Base-by-base conservation (phyloP, 768 basidiomycete genomes). In the Ephemerocybe angulata region DNA sequence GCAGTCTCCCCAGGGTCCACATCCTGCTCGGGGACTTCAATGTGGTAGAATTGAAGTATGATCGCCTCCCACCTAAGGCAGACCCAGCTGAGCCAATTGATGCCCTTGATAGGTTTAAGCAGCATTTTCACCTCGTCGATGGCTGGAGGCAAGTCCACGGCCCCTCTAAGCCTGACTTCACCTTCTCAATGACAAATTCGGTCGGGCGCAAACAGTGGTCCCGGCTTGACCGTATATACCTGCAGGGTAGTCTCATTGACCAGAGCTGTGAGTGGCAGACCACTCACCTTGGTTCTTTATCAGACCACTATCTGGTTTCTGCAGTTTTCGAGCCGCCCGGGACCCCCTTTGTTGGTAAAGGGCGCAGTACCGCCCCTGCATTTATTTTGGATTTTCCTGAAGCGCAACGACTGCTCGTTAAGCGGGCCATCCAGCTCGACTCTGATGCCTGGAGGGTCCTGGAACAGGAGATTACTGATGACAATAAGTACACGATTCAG, bases 11-110 rank as follows among this genome's bases (percentile, higher is more conserved):
- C 8, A 60, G 50, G 42, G 71, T 67, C 2, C 68, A 77, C 28
- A 12, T 75, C 0, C 54, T 81, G 47, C 29, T 70, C 0, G 76
- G 76, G 0, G 76, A 81, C 55, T 72, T 72, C 38, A 80, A 81
- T 56, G 30, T 78, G 2, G 69, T 72, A 0, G 74, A 79, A 50
- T 65, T 68, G 5, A 8, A 48, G 0, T 29, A 76, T 0, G 75
- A 76, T 54, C 19, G 68, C 1, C 35, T 67, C 0, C 72, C 70
- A 8, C 0, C 0, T 17, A 0, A 68, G 75, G n/a, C 40, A n/a
- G 54, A 0, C 11, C 42, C 1, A 11, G 10, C 0, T n/a, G n/a
- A n/a, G n/a, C n/a, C 53, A 65, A 50, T 50, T 0, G 31, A 56
- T 0, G 63, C 66, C 0, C 58, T 74, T 0, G 52, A 53, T 1